These are phyloP conservation scores for Pisolithus tinctorius DNA, from an alignment of 768 basidiomycete species.

Conservation along the genomic window DNA sequence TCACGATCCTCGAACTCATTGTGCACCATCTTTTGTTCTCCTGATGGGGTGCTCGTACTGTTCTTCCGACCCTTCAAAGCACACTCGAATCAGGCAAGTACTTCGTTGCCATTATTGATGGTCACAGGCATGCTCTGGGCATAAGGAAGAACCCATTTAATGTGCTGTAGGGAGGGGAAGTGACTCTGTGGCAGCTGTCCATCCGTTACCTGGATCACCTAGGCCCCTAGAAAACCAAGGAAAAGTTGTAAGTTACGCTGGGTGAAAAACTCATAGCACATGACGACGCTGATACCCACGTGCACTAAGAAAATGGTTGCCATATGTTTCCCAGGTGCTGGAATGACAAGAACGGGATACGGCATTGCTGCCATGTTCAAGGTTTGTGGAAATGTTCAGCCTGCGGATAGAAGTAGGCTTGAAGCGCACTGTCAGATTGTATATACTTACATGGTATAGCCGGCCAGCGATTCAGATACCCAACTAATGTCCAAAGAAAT, in stretches of 20 bases:
- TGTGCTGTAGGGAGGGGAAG: conserved; percentile 44
- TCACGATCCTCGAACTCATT: background rate
- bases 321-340: conserved; percentile 55
- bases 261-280: background rate
- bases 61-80: no score
- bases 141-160: conserved; percentile 85
- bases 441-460: background rate
- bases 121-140: conserved; percentile 46
- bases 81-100: conserved; percentile 72
- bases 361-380: background rate
- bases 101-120: conserved; percentile 45
- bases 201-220: conserved; percentile 68
- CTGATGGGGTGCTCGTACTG: conserved; percentile 26
- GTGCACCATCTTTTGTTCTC: conserved; percentile 50
- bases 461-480: background rate
- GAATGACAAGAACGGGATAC: conserved; percentile 19
- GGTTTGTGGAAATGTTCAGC: background rate
- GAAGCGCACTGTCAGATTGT: background rate
- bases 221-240: conserved; percentile 41
- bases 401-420: background rate
- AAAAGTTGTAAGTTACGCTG: background rate
- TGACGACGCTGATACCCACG: conserved; percentile 35
- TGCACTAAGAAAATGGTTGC: conserved; percentile 84
- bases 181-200: conserved; percentile 56
- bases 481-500: no score